Evolutionary conservation across 2,329 filamentous ascomycete genomes (phyloP), one percentile per base, ranked within the genome.

Genomic region (Cladosporium sp.): DNA sequence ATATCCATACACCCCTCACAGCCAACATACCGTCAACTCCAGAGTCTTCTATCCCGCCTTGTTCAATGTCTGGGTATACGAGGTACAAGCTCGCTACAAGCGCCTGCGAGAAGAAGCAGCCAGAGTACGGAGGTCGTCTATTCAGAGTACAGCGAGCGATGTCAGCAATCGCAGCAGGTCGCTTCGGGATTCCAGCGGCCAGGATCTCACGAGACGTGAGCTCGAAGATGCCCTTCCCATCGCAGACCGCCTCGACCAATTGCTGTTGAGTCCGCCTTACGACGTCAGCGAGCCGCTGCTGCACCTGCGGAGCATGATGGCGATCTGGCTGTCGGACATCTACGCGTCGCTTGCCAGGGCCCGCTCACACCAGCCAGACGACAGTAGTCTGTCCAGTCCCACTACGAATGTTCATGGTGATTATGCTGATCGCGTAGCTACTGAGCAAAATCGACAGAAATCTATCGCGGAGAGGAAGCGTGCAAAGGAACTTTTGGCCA

Each of bases 31-130:
- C 3, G 70, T 84, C 37, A 86, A 82, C 56, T 83, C 88, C 9
- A 64, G 87, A 32, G 83, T 89, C 54, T 95, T 96, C 65, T 91
- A 89, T 70, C 84, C 88, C 12, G 86, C 86, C 12, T 80, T 95
- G 71, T 84, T 92, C 59, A 83, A 83, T 43, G 80, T 89, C 40
- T 92, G 93, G 80, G 79, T 96, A 45, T 91, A 89, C 65, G 82
- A 86, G 54, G 74, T 84, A 1, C 80, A 88, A 61, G 75, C 80
- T 41, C 67, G 63, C 52, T 69, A 83, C 83, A 71, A 79, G 79
- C 61, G 70, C 67, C 49, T 63, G 64, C 44, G 76, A 40, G n/a
- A 38, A 27, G 5, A 39, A 36, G n/a, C 48, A 37, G 30, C 30
- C 19, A 22, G 42, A 27, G 9, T 27, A 37, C 11, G n/a, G 20